Evolutionary conservation across 192 early-diverging fungal species (phyloP), one percentile per base, ranked within the genome.

Genomic region (Coemansia biformis): DNA sequence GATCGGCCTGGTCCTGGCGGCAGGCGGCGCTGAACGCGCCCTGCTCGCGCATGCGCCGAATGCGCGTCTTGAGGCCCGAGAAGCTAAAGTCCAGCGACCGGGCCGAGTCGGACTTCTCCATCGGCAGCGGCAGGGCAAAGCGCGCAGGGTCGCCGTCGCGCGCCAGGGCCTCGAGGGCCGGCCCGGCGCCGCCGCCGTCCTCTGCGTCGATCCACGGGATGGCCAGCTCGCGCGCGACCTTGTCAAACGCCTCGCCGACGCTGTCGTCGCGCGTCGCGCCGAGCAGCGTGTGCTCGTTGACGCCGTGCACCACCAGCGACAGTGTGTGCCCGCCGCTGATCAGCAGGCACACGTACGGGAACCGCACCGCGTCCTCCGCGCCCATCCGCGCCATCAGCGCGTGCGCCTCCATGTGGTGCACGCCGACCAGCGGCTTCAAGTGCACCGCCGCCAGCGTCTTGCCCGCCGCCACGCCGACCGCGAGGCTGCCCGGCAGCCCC

Each of bases 321-420:
- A 86, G 38, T 19, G 87, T 88, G 43, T 90, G 87, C 2, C 87
- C 87, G 48, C 87, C 87, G 38, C 84, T 86, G 23, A 86, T 80
- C 10, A 90, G 78, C 44, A 88, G 63, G 13, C 81, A 81, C 44
- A 87, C 48, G 38, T 81, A 88, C 0, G 87, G 87, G 43, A 90
- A 90, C 1, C 2, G 43, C 24, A 77, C 63, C 1, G 7, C 19
- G 14, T 42, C 44, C 30, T 40, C 40, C 35, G 33, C 39, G n/a
- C 56, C 48, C 33, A 90, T 74, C 2, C 87, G 82, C 30, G 83
- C 85, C 39, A 85, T 86, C 33, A 88, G 59, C 8, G 87, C 86
- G 43, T 90, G 87, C 3, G 86, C 87, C 59, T 90, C 87, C 87
- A 87, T 89, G 51, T 89, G 87, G 57, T 89, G 87, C 33, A 87